phyloP scores from a whole-genome alignment of 2,329 filamentous ascomycete genomes.

The Paramyrothecium roridum region DNA sequence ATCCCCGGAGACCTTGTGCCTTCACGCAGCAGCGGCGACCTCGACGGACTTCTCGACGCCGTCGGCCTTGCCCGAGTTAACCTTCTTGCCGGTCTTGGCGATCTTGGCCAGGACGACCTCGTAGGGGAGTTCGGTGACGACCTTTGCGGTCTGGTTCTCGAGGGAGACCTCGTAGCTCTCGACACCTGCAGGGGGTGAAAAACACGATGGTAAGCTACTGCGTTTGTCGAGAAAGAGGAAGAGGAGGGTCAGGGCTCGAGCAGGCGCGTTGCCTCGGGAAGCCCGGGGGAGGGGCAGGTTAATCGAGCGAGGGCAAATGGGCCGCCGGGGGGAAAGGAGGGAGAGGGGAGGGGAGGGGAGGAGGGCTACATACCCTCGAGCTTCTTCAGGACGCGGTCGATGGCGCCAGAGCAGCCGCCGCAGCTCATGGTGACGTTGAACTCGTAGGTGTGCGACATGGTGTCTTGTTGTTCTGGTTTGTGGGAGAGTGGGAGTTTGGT shows the following conservation, averaged over 20 bases:
- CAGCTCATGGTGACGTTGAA: constrained; percentile 95
- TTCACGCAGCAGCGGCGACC: constrained; percentile 31
- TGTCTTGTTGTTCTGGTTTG: constrained; percentile 16
- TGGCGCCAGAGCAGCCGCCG: constrained; percentile 90
- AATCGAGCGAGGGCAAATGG: too few relatives aligned
- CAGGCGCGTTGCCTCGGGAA: not conserved
- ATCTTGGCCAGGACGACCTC: constrained; percentile 83
- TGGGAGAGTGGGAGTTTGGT: constrained; percentile 4
- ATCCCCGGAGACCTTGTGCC: not conserved
- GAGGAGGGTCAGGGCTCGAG: too few relatives aligned
- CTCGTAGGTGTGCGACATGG: constrained; percentile 84
- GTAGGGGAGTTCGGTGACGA: constrained; percentile 72
- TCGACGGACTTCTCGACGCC: constrained; percentile 55
- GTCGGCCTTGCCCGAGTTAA: constrained; percentile 73
- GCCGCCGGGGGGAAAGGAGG: constrained; percentile 1
- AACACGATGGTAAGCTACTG: not conserved
- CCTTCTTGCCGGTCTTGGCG: constrained; percentile 91
- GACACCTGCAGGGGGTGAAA: constrained; percentile 57
- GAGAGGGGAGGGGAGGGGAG: not conserved
- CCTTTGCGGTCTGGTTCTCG: constrained; percentile 76
- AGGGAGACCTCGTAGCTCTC: constrained; percentile 85
- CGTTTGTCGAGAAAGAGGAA: constrained; percentile 9
- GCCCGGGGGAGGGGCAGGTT: too few relatives aligned
- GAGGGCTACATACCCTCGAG: constrained; percentile 65
- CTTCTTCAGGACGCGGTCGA: constrained; percentile 89